phyloP scores from a whole-genome alignment of 768 basidiomycete species.

The Cantharellus anzutake region DNA sequence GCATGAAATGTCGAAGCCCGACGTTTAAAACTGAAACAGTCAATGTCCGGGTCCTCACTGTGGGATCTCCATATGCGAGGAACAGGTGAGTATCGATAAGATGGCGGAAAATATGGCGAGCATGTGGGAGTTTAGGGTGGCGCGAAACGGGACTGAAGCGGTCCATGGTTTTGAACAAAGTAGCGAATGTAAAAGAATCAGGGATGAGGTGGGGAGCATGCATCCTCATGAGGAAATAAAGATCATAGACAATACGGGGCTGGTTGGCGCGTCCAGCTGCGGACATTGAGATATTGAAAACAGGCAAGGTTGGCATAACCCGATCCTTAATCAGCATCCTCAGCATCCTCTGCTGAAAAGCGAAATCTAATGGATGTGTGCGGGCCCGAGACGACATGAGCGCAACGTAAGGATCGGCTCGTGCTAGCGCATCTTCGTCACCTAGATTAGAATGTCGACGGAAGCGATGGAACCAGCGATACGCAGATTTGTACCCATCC shows the following conservation, averaged over 20 bases:
- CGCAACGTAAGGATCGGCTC: neutral
- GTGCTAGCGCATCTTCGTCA: too few species aligned
- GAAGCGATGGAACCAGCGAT: too few species aligned
- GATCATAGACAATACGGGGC: constrained; percentile 4
- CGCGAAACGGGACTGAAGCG: neutral
- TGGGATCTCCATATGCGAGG: constrained; percentile 11
- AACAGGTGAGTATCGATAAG: constrained; percentile 2
- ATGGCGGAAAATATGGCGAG: constrained; percentile 4
- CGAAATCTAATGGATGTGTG: neutral
- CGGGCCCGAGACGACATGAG: neutral
- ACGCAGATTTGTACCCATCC: too few species aligned
- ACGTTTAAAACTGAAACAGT: constrained; percentile 2
- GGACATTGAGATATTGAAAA: constrained; percentile 13
- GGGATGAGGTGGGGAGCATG: constrained; percentile 1
- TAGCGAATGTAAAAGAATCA: constrained; percentile 3
- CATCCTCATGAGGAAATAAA: constrained; percentile 6
- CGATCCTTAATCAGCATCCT: constrained; percentile 3
- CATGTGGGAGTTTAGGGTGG: neutral
- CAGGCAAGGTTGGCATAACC: constrained; percentile 4
- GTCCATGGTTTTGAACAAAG: constrained; percentile 2
- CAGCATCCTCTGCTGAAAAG: neutral
- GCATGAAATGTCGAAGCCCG: constrained; percentile 3
- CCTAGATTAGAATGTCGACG: too few species aligned
- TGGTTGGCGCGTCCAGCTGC: neutral
- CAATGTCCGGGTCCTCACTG: neutral